phyloP scores from a whole-genome alignment of 2,329 filamentous ascomycete species.

The Diaporthe eres region DNA sequence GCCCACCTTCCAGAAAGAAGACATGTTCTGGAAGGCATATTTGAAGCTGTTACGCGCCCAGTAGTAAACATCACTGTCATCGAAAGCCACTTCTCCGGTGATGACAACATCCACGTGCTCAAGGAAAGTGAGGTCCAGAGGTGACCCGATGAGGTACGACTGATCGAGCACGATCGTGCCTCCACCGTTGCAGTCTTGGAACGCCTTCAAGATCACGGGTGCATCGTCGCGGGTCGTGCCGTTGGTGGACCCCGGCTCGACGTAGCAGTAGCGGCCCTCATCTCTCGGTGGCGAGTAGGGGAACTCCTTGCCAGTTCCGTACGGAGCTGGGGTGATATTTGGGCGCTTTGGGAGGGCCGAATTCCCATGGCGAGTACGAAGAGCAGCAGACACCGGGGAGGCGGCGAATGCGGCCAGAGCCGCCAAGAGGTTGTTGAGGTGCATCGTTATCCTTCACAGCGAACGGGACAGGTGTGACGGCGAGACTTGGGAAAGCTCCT shows the following conservation, averaged over 20 bases:
- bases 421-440: not conserved
- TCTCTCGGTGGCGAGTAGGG: constrained; percentile 42
- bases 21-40: constrained; percentile 69
- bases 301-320: constrained; percentile 17
- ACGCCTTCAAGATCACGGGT: constrained; percentile 65
- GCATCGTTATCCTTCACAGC: not conserved
- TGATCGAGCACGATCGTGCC: constrained; percentile 70
- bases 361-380: not conserved
- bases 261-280: constrained; percentile 46
- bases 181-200: constrained; percentile 72
- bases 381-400: not conserved
- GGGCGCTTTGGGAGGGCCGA: constrained; percentile 23
- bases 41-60: constrained; percentile 67
- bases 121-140: constrained; percentile 69
- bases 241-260: constrained; percentile 44
- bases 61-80: constrained; percentile 67
- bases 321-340: constrained; percentile 26
- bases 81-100: constrained; percentile 55
- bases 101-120: constrained; percentile 69
- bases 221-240: constrained; percentile 46
- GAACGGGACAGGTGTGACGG: not conserved
- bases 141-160: constrained; percentile 69
- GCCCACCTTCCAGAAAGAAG: constrained; percentile 71
- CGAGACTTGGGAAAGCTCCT: not conserved
- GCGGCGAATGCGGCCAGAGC: constrained; percentile 1